Evolutionary conservation across 352 stramenopile species (phyloP).

Genomic region (Phytophthora pluvialis): DNA sequence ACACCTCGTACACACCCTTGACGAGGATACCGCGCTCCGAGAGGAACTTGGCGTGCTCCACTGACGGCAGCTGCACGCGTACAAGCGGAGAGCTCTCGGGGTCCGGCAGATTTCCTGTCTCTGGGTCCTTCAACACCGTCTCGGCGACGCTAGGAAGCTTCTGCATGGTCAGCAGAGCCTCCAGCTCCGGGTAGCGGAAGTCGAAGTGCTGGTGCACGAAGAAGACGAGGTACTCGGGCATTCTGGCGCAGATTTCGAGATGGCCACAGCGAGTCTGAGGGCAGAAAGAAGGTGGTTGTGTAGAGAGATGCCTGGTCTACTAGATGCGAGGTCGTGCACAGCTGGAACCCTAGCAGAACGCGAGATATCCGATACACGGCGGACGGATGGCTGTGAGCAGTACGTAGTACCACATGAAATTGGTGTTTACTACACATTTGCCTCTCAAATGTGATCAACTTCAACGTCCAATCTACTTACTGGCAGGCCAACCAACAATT

Average conservation of each 20-base stretch:
- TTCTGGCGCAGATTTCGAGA: conserved; percentile 20
- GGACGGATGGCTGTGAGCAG: too few species aligned
- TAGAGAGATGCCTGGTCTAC: not conserved
- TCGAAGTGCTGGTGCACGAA: conserved; percentile 87
- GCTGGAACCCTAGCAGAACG: not conserved
- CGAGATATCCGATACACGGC: too few species aligned
- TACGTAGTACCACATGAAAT: conserved; percentile 18
- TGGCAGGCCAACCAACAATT: too few species aligned
- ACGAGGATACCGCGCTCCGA: conserved; percentile 81
- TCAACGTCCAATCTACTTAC: conserved; percentile 8
- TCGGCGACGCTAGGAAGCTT: conserved; percentile 40
- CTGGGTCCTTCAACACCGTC: conserved; percentile 41
- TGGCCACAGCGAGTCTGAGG: not conserved
- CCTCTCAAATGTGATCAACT: conserved; percentile 17
- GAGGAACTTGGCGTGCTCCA: conserved; percentile 74
- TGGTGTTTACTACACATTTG: not conserved
- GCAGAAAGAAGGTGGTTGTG: not conserved
- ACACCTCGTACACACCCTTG: conserved; percentile 86
- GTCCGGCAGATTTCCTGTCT: conserved; percentile 41
- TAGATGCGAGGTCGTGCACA: not conserved
- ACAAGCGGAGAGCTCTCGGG: conserved; percentile 70
- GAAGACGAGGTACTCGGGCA: conserved; percentile 82
- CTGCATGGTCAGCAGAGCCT: conserved; percentile 76
- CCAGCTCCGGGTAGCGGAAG: conserved; percentile 84
- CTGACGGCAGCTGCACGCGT: conserved; percentile 61